Evolutionary conservation across 331 rosid species (phyloP).

Genomic region (Rhamnella rubrinervis): DNA sequence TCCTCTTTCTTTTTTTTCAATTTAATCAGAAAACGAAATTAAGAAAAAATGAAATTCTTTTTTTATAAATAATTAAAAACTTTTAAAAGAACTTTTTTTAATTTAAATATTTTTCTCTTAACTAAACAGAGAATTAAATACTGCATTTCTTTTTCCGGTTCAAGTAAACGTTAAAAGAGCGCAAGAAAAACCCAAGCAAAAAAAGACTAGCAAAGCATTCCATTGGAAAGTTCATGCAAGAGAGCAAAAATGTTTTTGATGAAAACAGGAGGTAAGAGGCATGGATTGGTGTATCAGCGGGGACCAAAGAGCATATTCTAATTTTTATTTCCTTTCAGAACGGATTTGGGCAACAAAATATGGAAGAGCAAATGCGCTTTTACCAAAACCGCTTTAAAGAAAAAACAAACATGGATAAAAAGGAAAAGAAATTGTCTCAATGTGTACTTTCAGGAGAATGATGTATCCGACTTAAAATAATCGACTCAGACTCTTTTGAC

Average conservation of each 20-base stretch:
- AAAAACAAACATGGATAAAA: conserved; percentile 31
- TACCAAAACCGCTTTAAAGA: conserved; percentile 46
- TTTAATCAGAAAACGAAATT: too few relatives aligned
- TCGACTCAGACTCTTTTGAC: conserved; percentile 93
- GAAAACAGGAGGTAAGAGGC: neutral
- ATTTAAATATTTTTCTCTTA: too few relatives aligned
- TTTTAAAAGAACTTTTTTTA: too few relatives aligned
- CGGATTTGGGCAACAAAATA: conserved; percentile 23
- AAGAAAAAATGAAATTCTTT: too few relatives aligned
- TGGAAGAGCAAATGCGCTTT: conserved; percentile 18
- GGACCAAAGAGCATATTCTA: conserved; percentile 20
- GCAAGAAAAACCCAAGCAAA: too few relatives aligned
- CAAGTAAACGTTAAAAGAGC: too few relatives aligned
- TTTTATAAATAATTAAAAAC: too few relatives aligned
- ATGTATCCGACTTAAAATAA: conserved; percentile 98
- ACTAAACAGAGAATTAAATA: too few relatives aligned
- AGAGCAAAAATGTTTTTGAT: neutral
- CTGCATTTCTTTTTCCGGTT: too few relatives aligned
- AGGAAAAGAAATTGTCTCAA: conserved; percentile 81
- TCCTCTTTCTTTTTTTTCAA: too few relatives aligned
- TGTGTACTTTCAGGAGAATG: conserved; percentile 99
- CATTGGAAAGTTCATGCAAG: neutral
- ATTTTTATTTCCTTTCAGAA: conserved; percentile 39
- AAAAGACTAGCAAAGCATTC: too few relatives aligned
- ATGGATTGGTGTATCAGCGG: neutral